phyloP scores from a whole-genome alignment of 306 rosid genomes.

The Fagus crenata region DNA sequence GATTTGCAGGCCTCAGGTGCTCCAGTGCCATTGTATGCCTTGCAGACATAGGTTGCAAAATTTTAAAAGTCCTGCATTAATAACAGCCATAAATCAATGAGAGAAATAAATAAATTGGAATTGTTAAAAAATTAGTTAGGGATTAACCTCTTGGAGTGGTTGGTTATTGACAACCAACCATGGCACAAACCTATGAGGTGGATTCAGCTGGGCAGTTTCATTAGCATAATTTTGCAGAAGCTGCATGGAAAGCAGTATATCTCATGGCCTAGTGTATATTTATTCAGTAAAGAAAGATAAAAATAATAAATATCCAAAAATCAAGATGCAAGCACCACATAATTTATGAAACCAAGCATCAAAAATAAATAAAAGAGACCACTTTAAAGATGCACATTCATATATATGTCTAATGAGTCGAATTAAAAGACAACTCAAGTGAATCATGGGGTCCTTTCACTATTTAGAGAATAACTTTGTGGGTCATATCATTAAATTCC shows the following conservation, averaged over 20 bases:
- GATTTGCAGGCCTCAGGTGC: slow-evolving; percentile 37
- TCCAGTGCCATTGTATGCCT: slow-evolving; percentile 33
- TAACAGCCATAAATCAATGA: slow-evolving; percentile 1
- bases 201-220: slow-evolving; percentile 42
- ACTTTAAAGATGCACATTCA: too few relatives aligned
- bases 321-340: too few relatives aligned
- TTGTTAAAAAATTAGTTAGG: background rate
- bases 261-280: background rate
- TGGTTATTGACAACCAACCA: slow-evolving; percentile 64
- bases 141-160: slow-evolving; percentile 47
- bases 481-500: too few relatives aligned
- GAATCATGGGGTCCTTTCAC: too few relatives aligned
- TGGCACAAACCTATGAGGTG: slow-evolving; percentile 47
- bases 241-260: slow-evolving; percentile 33
- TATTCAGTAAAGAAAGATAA: background rate
- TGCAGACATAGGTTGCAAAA: slow-evolving; percentile 39
- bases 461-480: too few relatives aligned
- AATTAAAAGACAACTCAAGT: too few relatives aligned
- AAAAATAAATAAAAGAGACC: too few relatives aligned
- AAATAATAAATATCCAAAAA: too few relatives aligned
- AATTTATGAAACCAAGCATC: too few relatives aligned
- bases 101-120: background rate
- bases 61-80: slow-evolving; percentile 45
- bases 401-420: too few relatives aligned
- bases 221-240: slow-evolving; percentile 40